Percentiles rank a stretch among this genome's conserved stretches.
phyloP scores from a whole-genome alignment of 257 asterid species.

The Euphrasia confusa region DNA sequence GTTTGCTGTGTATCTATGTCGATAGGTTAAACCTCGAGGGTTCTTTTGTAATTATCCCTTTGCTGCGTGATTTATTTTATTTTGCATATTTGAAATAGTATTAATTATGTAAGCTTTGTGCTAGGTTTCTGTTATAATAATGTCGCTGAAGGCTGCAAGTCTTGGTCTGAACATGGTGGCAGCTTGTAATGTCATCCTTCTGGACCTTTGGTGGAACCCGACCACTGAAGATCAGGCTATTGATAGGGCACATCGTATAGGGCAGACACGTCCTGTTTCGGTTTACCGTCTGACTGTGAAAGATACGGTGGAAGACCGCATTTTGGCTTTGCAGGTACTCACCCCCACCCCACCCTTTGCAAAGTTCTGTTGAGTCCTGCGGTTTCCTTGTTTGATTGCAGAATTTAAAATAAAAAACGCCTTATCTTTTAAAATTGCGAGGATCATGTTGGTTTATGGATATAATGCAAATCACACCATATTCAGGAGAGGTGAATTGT shows the following conservation, averaged over 20 bases:
- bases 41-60: background rate
- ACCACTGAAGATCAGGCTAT: slow-evolving; percentile 99
- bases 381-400: slow-evolving; percentile 1
- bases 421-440: background rate
- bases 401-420: background rate
- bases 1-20: too few relatives aligned
- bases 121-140: slow-evolving; percentile 86
- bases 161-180: slow-evolving; percentile 98
- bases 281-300: slow-evolving; percentile 86
- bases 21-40: too few relatives aligned
- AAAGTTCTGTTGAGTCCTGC: background rate
- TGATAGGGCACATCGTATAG: slow-evolving; percentile 95
- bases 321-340: slow-evolving; percentile 87
- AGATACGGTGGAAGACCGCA: slow-evolving; percentile 98
- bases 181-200: slow-evolving; percentile 83
- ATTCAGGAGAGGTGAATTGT: background rate
- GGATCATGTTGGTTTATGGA: background rate
- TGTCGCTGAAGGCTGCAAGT: slow-evolving; percentile 98
- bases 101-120: slow-evolving; percentile 21
- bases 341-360: background rate
- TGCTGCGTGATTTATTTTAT: background rate
- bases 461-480: too few relatives aligned
- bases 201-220: slow-evolving; percentile 99
- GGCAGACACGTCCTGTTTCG: slow-evolving; percentile 91
- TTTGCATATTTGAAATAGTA: background rate